phyloP scores from a whole-genome alignment of 2,329 filamentous ascomycete species.

The Aspergillus sergii region DNA sequence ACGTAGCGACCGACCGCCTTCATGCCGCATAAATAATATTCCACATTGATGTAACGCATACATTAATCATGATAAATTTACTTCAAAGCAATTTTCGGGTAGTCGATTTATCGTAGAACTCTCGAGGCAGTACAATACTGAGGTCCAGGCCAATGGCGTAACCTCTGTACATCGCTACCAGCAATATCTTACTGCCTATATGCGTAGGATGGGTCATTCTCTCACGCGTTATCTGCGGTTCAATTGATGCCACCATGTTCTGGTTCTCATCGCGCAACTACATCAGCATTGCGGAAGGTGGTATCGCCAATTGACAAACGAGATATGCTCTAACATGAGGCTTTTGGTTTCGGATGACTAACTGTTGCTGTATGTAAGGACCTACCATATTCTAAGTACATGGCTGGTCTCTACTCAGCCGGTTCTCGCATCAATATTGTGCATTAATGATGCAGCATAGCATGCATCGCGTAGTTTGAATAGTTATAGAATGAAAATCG shows the following conservation, averaged over 20 bases:
- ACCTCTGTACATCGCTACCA: too few relatives aligned
- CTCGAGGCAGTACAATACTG: background rate
- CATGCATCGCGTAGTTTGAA: background rate
- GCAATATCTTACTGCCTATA: too few relatives aligned
- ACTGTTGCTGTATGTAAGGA: background rate
- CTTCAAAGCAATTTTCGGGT: background rate
- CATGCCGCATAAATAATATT: background rate
- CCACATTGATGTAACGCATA: background rate
- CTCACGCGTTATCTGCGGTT: too few relatives aligned
- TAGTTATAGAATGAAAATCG: background rate
- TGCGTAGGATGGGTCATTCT: too few relatives aligned
- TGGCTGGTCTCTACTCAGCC: background rate
- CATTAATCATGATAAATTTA: too few relatives aligned
- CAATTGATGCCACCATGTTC: too few relatives aligned
- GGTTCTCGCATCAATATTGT: background rate
- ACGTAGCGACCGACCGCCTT: conserved; percentile 16
- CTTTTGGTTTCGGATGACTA: background rate
- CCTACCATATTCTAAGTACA: background rate
- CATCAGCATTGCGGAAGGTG: too few relatives aligned
- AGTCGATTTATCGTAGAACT: background rate
- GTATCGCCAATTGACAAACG: background rate
- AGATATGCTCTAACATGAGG: background rate
- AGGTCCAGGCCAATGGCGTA: background rate
- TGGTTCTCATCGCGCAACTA: too few relatives aligned
- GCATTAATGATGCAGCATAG: background rate